These are phyloP conservation scores for Aspergillus vadensis DNA, from an alignment of 2,329 filamentous ascomycete genomes.

Conservation along the genomic window DNA sequence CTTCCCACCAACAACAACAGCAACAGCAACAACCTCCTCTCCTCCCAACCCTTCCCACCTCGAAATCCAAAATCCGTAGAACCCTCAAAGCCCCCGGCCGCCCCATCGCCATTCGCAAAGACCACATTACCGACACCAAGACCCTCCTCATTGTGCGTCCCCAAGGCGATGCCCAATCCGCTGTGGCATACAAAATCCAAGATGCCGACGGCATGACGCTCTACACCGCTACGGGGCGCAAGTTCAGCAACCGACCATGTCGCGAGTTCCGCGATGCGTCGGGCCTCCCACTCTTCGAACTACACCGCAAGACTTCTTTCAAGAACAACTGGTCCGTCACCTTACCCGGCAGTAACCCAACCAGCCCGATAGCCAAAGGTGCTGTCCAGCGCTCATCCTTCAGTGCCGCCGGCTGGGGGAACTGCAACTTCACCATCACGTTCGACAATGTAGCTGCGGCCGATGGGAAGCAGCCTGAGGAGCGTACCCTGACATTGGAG, in stretches of 20 bases:
- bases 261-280: conserved; percentile 34
- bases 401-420: conserved; percentile 8
- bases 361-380: conserved; percentile 16
- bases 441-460: conserved; percentile 28
- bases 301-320: conserved; percentile 17
- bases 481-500: conserved; percentile 23
- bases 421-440: conserved; percentile 23
- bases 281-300: conserved; percentile 33
- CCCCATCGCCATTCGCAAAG: conserved; percentile 27
- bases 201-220: conserved; percentile 25
- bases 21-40: conserved; percentile 8
- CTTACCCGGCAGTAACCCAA: conserved; percentile 24
- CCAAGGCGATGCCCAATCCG: conserved; percentile 20
- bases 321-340: conserved; percentile 24
- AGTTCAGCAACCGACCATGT: conserved; percentile 25
- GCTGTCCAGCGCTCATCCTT: conserved; percentile 12
- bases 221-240: conserved; percentile 30
- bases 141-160: conserved; percentile 25
- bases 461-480: conserved; percentile 19
- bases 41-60: not conserved
- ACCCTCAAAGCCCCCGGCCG: conserved; percentile 18
- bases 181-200: conserved; percentile 19
- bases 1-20: conserved; percentile 8
- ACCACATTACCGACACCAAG: conserved; percentile 26
- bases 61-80: conserved; percentile 14